These are phyloP conservation scores for Glycyrrhiza uralensis DNA, from an alignment of 306 rosid species.

Conservation along the genomic window DNA sequence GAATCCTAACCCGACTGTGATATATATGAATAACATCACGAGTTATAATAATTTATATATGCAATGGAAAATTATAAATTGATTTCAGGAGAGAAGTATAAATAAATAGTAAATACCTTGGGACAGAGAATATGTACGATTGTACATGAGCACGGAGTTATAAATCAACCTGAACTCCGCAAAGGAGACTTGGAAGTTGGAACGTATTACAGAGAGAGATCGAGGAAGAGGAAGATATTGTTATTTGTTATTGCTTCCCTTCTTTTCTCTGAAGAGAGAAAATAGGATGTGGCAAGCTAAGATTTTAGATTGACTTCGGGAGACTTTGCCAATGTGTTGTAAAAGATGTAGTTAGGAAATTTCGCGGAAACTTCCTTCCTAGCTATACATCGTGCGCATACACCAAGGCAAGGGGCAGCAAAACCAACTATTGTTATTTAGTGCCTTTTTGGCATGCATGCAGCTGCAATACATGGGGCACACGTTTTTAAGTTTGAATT, in stretches of 20 bases:
- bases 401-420: background rate
- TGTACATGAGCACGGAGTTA: background rate
- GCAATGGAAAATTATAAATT: too few relatives aligned
- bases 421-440: background rate
- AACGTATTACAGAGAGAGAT: background rate
- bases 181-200: background rate
- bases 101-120: background rate
- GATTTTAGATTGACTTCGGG: slow-evolving; percentile 9
- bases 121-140: background rate
- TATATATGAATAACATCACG: too few relatives aligned
- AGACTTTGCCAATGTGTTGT: background rate
- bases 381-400: background rate
- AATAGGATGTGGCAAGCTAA: too few relatives aligned
- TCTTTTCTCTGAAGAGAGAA: too few relatives aligned
- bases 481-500: background rate
- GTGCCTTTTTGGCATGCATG: slow-evolving; percentile 16
- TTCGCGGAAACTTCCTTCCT: slow-evolving; percentile 22
- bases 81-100: too few relatives aligned
- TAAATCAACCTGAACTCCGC: background rate
- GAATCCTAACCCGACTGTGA: too few relatives aligned
- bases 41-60: too few relatives aligned
- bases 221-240: background rate
- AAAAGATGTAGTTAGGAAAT: background rate
- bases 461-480: background rate
- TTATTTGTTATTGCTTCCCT: too few relatives aligned